These are phyloP conservation scores for Schwanniomyces sp. DNA, from an alignment of 805 yeast species.

Conservation along the genomic window DNA sequence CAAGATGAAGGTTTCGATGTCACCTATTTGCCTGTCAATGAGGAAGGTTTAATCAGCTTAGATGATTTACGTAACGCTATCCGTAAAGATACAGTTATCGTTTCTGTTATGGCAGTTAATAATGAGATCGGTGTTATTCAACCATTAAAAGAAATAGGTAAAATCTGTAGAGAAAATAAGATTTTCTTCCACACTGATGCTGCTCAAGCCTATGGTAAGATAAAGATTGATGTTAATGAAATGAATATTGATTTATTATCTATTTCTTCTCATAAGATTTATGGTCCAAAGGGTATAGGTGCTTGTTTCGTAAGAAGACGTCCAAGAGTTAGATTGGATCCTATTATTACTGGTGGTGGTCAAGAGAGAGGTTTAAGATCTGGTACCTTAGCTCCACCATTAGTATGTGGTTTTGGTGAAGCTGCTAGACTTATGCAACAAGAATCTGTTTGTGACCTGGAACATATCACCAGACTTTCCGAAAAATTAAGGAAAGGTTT, in stretches of 20 bases:
- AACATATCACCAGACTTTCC: slow-evolving; percentile 70
- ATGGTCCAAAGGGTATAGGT: slow-evolving; percentile 98
- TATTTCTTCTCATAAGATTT: slow-evolving; percentile 92
- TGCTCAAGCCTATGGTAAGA: slow-evolving; percentile 96
- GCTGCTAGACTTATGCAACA: slow-evolving; percentile 81
- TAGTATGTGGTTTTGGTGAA: slow-evolving; percentile 95
- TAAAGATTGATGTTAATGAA: slow-evolving; percentile 88
- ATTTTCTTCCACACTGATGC: slow-evolving; percentile 97
- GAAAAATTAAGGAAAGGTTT: slow-evolving; percentile 70
- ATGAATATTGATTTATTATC: slow-evolving; percentile 92
- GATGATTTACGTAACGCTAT: slow-evolving; percentile 80
- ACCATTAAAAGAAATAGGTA: slow-evolving; percentile 92
- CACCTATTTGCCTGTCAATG: slow-evolving; percentile 82
- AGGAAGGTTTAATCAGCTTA: slow-evolving; percentile 76
- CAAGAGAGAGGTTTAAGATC: slow-evolving; percentile 98
- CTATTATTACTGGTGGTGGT: slow-evolving; percentile 96
- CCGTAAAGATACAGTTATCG: slow-evolving; percentile 86
- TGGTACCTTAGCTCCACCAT: slow-evolving; percentile 96
- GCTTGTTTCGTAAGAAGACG: slow-evolving; percentile 95
- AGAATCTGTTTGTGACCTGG: slow-evolving; percentile 73
- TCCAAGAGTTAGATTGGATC: slow-evolving; percentile 96
- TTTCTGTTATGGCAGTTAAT: slow-evolving; percentile 95
- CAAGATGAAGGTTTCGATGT: slow-evolving; percentile 97
- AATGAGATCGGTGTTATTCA: slow-evolving; percentile 98
- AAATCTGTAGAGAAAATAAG: slow-evolving; percentile 79